Evolutionary conservation across 164 flowering plant genomes (phyloP), one percentile per base, ranked within the genome.

Genomic region (Magnolia officinalis): DNA sequence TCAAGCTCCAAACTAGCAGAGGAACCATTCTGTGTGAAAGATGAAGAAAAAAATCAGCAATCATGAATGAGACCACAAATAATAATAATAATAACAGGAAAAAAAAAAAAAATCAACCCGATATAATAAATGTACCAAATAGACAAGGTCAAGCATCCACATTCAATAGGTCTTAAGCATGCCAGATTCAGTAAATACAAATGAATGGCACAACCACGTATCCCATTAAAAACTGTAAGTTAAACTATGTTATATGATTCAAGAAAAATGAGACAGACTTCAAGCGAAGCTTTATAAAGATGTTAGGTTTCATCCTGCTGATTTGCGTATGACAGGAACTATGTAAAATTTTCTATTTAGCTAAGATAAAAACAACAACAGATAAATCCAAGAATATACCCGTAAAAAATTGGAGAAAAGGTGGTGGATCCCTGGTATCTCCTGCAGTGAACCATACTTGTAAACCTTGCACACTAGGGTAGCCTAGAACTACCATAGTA

Each of bases 1-100:
- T 96, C 99, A 79, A 90, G 97, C 88, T 96, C 99, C 90, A 96
- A 88, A 84, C 85, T 91, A 75, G 90, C 88, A 19, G 96, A 80
- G 75, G 95, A 81, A 67, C 89, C 90, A 89, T 83, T 84, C 99
- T 96, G 89, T 23, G 20, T 13, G 24, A 23, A 73, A 69, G 67
- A 50, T 3, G 9, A 63, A 4, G 70, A 8, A 16, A 52, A n/a
- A 11, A 68, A 9, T 59, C 21, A 61, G 61, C 71, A 45, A 2
- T 20, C 21, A 45, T 69, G 52, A 74, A 68, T 68, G 50, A 9
- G n/a, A 37, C 10, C 29, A 68, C 71, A 26, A 67, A 67, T 24
- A 21, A 21, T 21, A 24, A 65, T 10, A 21, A 21, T 1, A 26
- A 26, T 26, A 26, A 26, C 26, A 24, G 26, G 26, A 26, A 65